A percentile compares a stretch with the other conserved stretches of the same genome.
Evolutionary conservation across 179 eudicot species (phyloP).

Genomic region (Sideroxylon spinosum): DNA sequence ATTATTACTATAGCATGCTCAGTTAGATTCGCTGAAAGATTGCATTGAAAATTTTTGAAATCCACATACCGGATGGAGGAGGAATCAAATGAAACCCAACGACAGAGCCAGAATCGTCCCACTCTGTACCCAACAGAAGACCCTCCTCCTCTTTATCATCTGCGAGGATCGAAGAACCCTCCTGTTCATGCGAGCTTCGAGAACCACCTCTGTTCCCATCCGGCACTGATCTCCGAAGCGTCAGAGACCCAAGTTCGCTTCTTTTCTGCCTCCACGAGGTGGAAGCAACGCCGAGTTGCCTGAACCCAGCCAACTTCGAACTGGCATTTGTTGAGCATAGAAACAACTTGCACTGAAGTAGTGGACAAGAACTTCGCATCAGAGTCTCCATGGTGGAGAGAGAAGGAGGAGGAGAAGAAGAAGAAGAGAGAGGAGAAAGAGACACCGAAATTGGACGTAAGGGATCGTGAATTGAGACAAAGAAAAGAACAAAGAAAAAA

Average conservation of each 20-base stretch:
- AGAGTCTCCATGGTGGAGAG: slow-evolving; percentile 42
- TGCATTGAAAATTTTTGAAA: background rate
- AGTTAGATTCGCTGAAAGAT: too few species aligned
- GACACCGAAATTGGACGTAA: slow-evolving; percentile 19
- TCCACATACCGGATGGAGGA: slow-evolving; percentile 48
- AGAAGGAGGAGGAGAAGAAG: slow-evolving; percentile 14
- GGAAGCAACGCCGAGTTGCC: slow-evolving; percentile 36
- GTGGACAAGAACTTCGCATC: slow-evolving; percentile 27
- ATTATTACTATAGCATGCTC: too few species aligned
- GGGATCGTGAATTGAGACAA: slow-evolving; percentile 20
- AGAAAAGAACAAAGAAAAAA: slow-evolving; percentile 4
- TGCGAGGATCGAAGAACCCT: slow-evolving; percentile 24
- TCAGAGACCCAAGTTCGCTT: slow-evolving; percentile 19
- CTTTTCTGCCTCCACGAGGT: slow-evolving; percentile 20
- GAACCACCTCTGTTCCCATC: slow-evolving; percentile 25
- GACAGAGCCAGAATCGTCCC: slow-evolving; percentile 55
- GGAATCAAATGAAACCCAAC: slow-evolving; percentile 59
- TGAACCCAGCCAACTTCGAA: slow-evolving; percentile 18
- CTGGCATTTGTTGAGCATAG: slow-evolving; percentile 1
- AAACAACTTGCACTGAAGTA: slow-evolving; percentile 10
- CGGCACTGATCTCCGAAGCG: slow-evolving; percentile 22
- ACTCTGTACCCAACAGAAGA: slow-evolving; percentile 43
- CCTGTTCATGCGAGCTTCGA: slow-evolving; percentile 26
- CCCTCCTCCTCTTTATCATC: slow-evolving; percentile 33
- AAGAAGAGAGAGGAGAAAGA: slow-evolving; percentile 2